Percentiles rank a stretch among this genome's conserved stretches.
phyloP scores from a whole-genome alignment of 306 rosid species.

The Corylus heterophylla region DNA sequence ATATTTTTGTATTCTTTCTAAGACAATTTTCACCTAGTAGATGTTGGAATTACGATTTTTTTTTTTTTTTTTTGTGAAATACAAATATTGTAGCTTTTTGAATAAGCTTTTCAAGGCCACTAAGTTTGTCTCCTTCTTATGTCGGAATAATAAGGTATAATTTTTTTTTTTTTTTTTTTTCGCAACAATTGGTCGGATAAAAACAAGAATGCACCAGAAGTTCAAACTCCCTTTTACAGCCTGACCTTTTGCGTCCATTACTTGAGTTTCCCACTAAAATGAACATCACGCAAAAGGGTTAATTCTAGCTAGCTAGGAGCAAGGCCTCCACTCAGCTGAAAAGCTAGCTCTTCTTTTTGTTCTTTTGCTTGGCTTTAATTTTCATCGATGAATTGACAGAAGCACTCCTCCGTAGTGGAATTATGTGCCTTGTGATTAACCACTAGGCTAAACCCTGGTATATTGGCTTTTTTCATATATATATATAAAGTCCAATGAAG shows the following conservation, averaged over 20 bases:
- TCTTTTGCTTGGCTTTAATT: slow-evolving; percentile 24
- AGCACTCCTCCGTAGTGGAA: slow-evolving; percentile 23
- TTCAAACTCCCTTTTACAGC: slow-evolving; percentile 12
- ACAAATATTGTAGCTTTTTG: no score
- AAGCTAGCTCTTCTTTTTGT: slow-evolving; percentile 30
- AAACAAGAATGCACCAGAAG: not conserved
- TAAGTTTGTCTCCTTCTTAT: no score
- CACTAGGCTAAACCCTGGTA: slow-evolving; percentile 6
- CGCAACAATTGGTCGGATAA: no score
- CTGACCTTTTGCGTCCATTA: slow-evolving; percentile 17
- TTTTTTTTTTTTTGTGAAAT: no score
- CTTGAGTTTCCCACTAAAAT: slow-evolving; percentile 26
- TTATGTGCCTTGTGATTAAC: slow-evolving; percentile 21
- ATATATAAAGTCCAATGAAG: slow-evolving; percentile 3
- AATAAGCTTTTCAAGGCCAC: no score
- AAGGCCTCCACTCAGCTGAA: slow-evolving; percentile 34
- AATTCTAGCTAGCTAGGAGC: not conserved
- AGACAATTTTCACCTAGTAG: no score
- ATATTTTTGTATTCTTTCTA: no score
- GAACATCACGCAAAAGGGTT: slow-evolving; percentile 4
- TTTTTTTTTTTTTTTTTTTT: no score
- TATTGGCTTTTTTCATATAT: slow-evolving; percentile 12
- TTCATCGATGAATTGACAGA: slow-evolving; percentile 31
- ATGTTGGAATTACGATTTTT: no score
- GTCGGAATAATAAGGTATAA: no score